Evolutionary conservation across 1,284 basidiomycete species (phyloP), one percentile per base, ranked within the genome.

Genomic region (Cryptococcus sp.): DNA sequence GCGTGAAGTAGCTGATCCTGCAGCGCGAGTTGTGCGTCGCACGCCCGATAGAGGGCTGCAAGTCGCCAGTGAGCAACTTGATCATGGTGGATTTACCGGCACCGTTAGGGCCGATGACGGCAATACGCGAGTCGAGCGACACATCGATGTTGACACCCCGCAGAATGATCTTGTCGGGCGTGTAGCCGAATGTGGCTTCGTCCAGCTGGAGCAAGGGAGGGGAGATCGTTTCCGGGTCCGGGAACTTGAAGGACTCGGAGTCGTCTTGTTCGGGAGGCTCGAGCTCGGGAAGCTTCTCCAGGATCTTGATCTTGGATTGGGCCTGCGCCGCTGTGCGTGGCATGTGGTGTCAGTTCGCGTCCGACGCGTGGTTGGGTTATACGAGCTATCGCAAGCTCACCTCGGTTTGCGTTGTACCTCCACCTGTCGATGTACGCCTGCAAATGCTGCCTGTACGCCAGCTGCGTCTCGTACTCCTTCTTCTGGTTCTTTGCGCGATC

Each of bases 351-450:
- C 43, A 56, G 49, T 36, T 36, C 16, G 21, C 8, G 20, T 28
- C 16, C 21, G 13, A 15, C 49, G 28, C 36, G 36, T 13, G 18
- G 4, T 20, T 38, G n/a, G 33, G 18, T 21, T n/a, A 33, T 52
- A 18, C 20, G 13, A n/a, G n/a, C n/a, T n/a, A n/a, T n/a, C 28
- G 28, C 28, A 2, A 24, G 50, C 64, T 68, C 63, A 60, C 76
- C 87, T 64, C 91, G 83, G 71, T 92, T 91, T 55, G 91, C 91
- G 68, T 95, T 93, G 79, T 96, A 96, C 64, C 93, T 82, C 93
- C 93, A 97, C 52, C 91, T 82, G 73, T 96, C 93, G 67, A 99
- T 97, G 79, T 97, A 99, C 0, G 95, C 93, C 64, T 78, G 96
- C 52, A 99, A 78, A 79, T 96, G 91, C 69, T 89, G 89, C 57